Base-by-base conservation (phyloP, 345 rosid genomes). In the Aegle marmelos region DNA sequence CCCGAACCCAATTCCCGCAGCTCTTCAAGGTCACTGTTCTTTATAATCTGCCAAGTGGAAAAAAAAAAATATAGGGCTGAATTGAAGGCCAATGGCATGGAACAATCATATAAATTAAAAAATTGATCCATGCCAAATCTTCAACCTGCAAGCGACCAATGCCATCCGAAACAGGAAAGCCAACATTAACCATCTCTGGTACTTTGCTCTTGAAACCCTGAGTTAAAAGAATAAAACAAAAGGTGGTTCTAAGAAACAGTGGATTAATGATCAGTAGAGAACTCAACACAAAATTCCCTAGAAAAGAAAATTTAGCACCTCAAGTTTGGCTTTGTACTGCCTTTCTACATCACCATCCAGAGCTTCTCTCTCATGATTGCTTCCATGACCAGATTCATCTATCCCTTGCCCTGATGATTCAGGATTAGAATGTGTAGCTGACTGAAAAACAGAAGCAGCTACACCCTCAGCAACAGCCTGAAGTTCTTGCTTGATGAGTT, bases 381-480 rank as follows among this genome's bases (percentile, higher is more conserved):
- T 72, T 76, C 70, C 87, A 67, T 33, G 22, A 80, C 75, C 50
- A 67, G 83, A 64, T 48, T 85, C 83, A 59, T 80, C 76, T 62
- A 28, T 76, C 73, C 81, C 79, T 54, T 72, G 61, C 17, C 30
- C 72, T 24, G 81, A 31, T 56, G 76, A 73, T 41, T 83, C 88
- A 64, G 82, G 68, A 83, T 69, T 75, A 54, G 88, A 83, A 75
- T 76, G 66, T 67, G 82, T 72, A 76, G 66, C 61, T 27, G 87
- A 78, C 78, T 83, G 84, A 67, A 90, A 85, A 75, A 88, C 88
- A 72, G 92, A 84, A 60, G 91, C 86, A 83, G 88, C 93, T 72
- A 90, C 91, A 73, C 88, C 92, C 81, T 90, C 94, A 68, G 97
- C 94, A 54, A 89, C 91, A 81, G 89, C 89, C 72, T 84, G 86